These are phyloP conservation scores for Yamagishiella unicocca DNA, from an alignment of 139 green algal genomes.

Conservation along the genomic window DNA sequence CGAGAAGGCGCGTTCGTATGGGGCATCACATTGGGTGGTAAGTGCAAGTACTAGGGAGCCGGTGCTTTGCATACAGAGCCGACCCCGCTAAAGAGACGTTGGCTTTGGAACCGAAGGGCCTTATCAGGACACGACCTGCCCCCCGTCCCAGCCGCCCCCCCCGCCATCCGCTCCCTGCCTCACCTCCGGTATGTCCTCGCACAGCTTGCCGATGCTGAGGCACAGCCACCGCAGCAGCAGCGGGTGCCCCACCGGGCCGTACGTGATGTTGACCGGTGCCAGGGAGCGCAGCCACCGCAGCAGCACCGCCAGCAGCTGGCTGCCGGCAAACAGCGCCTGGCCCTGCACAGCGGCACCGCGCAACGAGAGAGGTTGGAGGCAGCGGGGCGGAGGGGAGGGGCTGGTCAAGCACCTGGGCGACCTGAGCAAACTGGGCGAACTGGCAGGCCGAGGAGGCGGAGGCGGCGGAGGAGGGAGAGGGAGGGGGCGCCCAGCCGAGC, in stretches of 20 bases:
- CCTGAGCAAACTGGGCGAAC: not conserved
- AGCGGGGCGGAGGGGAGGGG: not conserved
- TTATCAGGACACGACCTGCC: not conserved
- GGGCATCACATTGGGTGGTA: not conserved
- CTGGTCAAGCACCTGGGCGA: not conserved
- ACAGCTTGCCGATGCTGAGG: constrained; percentile 93
- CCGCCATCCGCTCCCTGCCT: too few species aligned
- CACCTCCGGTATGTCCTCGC: constrained; percentile 72
- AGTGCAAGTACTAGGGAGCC: not conserved
- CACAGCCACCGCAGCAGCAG: constrained; percentile 95
- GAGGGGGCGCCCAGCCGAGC: too few species aligned
- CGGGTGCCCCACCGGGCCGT: constrained; percentile 45
- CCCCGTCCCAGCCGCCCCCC: not conserved
- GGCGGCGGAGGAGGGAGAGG: not conserved
- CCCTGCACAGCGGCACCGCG: too few species aligned
- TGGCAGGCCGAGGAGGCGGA: not conserved
- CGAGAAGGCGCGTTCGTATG: not conserved
- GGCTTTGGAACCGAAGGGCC: not conserved
- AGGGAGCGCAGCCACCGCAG: constrained; percentile 65
- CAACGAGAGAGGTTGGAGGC: not conserved
- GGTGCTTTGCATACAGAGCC: not conserved
- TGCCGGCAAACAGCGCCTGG: constrained; percentile 64
- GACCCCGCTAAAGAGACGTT: not conserved
- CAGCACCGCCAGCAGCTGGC: constrained; percentile 68
- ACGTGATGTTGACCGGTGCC: constrained; percentile 56